phyloP scores from a whole-genome alignment of 805 yeast genomes.

The Kluyveromyces aestuarii region DNA sequence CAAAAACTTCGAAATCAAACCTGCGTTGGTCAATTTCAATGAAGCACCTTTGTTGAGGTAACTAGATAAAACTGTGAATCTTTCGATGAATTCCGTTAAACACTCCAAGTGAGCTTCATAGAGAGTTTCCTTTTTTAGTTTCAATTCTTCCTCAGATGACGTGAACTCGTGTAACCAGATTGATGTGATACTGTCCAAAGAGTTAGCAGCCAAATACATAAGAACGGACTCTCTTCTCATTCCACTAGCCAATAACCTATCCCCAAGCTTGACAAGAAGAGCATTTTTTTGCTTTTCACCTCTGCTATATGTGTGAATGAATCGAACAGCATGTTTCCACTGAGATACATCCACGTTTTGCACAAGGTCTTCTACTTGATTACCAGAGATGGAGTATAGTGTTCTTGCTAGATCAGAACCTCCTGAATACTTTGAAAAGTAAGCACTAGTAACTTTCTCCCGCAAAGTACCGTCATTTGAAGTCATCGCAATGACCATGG shows the following conservation, averaged over 20 bases:
- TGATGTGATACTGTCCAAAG: slow-evolving; percentile 65
- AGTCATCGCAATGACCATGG: slow-evolving; percentile 69
- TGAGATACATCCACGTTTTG: slow-evolving; percentile 64
- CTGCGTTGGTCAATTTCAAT: slow-evolving; percentile 21
- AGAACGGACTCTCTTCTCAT: slow-evolving; percentile 67
- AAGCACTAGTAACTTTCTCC: slow-evolving; percentile 60
- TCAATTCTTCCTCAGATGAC: slow-evolving; percentile 34
- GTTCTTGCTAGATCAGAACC: slow-evolving; percentile 57
- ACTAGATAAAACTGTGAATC: slow-evolving; percentile 53
- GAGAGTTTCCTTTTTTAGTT: slow-evolving; percentile 40
- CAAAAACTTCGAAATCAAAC: slow-evolving; percentile 43
- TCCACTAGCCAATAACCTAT: slow-evolving; percentile 49
- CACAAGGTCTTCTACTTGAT: slow-evolving; percentile 58
- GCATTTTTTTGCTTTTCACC: slow-evolving; percentile 41
- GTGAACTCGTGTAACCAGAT: slow-evolving; percentile 80
- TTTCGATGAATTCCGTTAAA: slow-evolving; percentile 72
- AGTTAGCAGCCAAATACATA: slow-evolving; percentile 72
- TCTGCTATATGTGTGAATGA: slow-evolving; percentile 48
- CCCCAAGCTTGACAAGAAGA: slow-evolving; percentile 63
- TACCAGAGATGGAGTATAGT: slow-evolving; percentile 52
- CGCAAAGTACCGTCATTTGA: slow-evolving; percentile 50
- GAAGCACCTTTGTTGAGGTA: slow-evolving; percentile 14
- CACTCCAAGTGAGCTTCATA: slow-evolving; percentile 81
- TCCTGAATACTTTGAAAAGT: slow-evolving; percentile 48
- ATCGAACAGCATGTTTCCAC: slow-evolving; percentile 77